A percentile compares a stretch with the other conserved stretches of the same genome.
Conservation (phyloP, 257 asterid genomes). For the Primulina tabacum region DNA sequence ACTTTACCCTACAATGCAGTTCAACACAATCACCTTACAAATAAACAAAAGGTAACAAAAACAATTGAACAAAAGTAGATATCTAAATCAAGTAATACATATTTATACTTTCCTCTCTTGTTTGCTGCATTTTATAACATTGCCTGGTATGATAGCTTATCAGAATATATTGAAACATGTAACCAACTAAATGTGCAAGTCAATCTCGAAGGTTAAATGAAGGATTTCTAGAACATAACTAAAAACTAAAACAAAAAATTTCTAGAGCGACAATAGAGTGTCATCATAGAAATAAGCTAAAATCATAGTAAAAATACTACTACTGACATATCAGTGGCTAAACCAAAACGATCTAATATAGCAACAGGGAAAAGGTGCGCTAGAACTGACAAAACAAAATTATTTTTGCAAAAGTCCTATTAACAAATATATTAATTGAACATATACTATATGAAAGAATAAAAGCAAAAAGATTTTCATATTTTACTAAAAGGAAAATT, state of each 20-base stretch:
- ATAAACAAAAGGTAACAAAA: neutral
- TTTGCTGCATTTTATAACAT: neutral
- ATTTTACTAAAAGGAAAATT: slow-evolving; percentile 6
- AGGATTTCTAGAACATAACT: neutral
- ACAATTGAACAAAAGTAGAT: neutral
- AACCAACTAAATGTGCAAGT: neutral
- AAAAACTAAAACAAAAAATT: neutral
- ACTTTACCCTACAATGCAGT: neutral
- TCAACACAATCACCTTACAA: neutral
- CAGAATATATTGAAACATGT: neutral
- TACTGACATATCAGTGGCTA: neutral
- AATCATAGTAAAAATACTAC: neutral
- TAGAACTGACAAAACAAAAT: slow-evolving; percentile 1
- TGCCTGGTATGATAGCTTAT: neutral
- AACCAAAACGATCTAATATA: neutral
- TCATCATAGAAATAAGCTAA: neutral
- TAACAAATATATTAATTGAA: neutral
- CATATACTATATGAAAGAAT: neutral
- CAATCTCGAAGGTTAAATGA: neutral
- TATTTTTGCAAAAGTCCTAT: neutral
- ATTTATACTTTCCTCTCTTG: neutral
- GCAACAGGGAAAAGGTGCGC: neutral
- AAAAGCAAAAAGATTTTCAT: neutral
- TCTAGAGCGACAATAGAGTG: neutral
- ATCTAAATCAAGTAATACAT: neutral